Percentiles rank a stretch among this genome's conserved stretches.
These are phyloP conservation scores for Elongisporangium anandrum DNA, from an alignment of 352 stramenopile genomes.

Conservation along the genomic window DNA sequence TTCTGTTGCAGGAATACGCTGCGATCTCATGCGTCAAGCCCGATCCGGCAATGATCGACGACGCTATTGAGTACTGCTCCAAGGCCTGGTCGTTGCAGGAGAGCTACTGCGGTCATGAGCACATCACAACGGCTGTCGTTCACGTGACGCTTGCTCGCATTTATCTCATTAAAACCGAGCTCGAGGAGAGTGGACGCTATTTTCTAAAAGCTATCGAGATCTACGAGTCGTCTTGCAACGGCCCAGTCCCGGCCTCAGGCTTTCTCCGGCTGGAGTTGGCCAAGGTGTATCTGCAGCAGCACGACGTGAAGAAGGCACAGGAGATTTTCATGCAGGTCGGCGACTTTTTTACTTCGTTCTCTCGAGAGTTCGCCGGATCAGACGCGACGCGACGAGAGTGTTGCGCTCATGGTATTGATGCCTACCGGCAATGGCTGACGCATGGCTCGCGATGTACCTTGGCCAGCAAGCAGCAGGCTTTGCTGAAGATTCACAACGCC, in stretches of 20 bases:
- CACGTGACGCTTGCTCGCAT: constrained; percentile 56
- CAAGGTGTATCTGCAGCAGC: constrained; percentile 40
- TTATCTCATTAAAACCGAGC: constrained; percentile 31
- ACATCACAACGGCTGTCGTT: constrained; percentile 46
- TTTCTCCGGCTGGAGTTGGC: constrained; percentile 62
- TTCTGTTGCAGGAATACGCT: constrained; percentile 37
- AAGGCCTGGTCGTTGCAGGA: constrained; percentile 67
- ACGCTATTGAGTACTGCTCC: constrained; percentile 58
- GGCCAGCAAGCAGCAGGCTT: constrained; percentile 35
- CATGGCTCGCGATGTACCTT: constrained; percentile 14
- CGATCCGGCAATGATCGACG: constrained; percentile 38
- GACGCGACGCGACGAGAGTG: constrained; percentile 55
- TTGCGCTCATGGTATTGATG: constrained; percentile 50
- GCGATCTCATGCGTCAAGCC: constrained; percentile 16
- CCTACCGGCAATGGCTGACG: constrained; percentile 43
- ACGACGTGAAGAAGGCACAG: constrained; percentile 8
- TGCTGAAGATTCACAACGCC: constrained; percentile 33
- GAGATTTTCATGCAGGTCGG: constrained; percentile 30
- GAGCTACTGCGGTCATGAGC: constrained; percentile 32
- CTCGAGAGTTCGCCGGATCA: constrained; percentile 40
- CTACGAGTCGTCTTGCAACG: constrained; percentile 51
- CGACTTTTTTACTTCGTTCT: constrained; percentile 59
- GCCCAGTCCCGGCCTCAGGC: constrained; percentile 43
- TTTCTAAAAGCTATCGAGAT: constrained; percentile 49
- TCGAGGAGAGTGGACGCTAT: constrained; percentile 28